phyloP scores from a whole-genome alignment of 2,329 filamentous ascomycete species.

The Acarospora socialis region DNA sequence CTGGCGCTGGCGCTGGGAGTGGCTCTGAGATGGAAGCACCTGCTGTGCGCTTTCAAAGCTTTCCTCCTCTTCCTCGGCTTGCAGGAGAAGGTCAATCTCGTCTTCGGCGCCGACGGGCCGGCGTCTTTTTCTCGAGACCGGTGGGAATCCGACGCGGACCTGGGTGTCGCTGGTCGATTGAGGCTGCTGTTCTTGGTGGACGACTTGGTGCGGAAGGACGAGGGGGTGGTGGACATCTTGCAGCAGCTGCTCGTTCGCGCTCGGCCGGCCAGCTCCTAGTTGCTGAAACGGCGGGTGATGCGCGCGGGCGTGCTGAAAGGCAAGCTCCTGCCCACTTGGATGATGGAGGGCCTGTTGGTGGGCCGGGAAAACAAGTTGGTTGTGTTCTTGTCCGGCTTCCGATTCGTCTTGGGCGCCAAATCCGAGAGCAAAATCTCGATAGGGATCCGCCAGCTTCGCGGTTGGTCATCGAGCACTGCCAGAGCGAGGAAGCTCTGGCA shows the following conservation, averaged over 20 bases:
- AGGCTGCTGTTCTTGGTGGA: too few species aligned
- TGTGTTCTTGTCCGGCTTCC: conserved; percentile 49
- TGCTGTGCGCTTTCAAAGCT: too few species aligned
- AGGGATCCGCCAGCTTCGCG: conserved; percentile 60
- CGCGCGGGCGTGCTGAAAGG: background rate
- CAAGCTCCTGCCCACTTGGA: conserved; percentile 19
- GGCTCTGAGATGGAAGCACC: conserved; percentile 18
- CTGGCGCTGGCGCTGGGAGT: conserved; percentile 15
- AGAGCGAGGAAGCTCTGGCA: conserved; percentile 60
- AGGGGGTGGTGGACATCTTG: too few species aligned
- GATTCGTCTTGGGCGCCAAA: conserved; percentile 55
- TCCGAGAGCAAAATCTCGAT: conserved; percentile 64
- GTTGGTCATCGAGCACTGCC: conserved; percentile 58
- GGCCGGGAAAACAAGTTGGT: conserved; percentile 48
- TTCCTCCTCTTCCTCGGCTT: too few species aligned
- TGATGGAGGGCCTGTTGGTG: conserved; percentile 25
- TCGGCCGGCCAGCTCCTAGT: too few species aligned
- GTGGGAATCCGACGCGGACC: too few species aligned
- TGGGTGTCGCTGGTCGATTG: too few species aligned
- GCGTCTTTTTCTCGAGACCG: too few species aligned
- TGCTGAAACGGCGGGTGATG: conserved; percentile 13
- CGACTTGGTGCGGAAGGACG: too few species aligned
- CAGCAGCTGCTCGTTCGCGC: too few species aligned
- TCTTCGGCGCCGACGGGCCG: too few species aligned
- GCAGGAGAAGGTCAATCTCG: too few species aligned